Evolutionary conservation across 352 stramenopile genomes (phyloP).

Genomic region (Blastocystis sp.): DNA sequence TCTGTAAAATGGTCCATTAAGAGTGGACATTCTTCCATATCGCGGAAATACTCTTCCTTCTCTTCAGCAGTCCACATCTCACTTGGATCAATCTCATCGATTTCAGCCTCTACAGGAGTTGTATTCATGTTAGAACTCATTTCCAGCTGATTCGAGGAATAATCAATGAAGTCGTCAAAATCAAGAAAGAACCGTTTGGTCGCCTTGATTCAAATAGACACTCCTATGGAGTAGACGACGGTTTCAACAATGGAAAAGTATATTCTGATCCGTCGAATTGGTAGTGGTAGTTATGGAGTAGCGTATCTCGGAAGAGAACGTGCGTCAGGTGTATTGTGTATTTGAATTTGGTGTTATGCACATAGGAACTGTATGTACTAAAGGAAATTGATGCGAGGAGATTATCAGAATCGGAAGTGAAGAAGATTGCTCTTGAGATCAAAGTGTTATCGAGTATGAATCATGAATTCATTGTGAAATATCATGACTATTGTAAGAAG

Average conservation of each 20-base stretch:
- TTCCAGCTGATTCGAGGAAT: background rate
- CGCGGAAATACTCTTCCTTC: constrained; percentile 13
- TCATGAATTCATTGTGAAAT: constrained; percentile 32
- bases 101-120: background rate
- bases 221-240: background rate
- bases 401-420: background rate
- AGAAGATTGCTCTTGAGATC: constrained; percentile 33
- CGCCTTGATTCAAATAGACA: background rate
- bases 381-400: constrained; percentile 21
- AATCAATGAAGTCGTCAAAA: background rate
- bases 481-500: constrained; percentile 34
- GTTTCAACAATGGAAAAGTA: background rate
- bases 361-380: constrained; percentile 11
- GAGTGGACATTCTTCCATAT: constrained; percentile 19
- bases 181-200: background rate
- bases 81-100: constrained; percentile 36
- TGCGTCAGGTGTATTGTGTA: constrained; percentile 2
- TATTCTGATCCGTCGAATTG: background rate
- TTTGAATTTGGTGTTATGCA: background rate
- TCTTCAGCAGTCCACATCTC: constrained; percentile 36
- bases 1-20: background rate
- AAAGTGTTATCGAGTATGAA: constrained; percentile 20
- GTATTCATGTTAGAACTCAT: background rate
- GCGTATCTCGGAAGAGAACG: constrained; percentile 30
- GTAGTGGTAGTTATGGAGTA: constrained; percentile 37